Base-by-base conservation (phyloP, 2,329 filamentous ascomycete genomes). In the Fusarium sp. region DNA sequence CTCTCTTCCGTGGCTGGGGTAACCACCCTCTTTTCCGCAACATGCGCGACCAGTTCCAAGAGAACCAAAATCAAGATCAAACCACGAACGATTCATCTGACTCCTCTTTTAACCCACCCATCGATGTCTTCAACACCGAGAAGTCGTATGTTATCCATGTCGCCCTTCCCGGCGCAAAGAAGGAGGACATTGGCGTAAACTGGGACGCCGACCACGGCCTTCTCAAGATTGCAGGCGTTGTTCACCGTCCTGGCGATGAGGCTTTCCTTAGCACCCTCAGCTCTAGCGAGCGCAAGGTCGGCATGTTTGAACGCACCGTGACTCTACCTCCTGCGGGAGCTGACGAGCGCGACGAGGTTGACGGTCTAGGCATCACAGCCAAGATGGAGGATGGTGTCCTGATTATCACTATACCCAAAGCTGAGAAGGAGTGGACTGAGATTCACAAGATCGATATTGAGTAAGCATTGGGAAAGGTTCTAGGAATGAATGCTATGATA, bases 311-410 rank as follows among this genome's bases (percentile, higher is more conserved):
- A 81, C 86, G 92, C 63, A 89, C 87, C 75, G 84, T 97, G 50
- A 85, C 86, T 32, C 84, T 97, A 30, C 88, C 86, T 46, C 86
- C 80, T 45, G 78, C 59, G 17, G 82, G 77, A 14, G 73, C 72
- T 6, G 78, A 76, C 41, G 86, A 83, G 18, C 86, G 83, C 33
- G 89, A 90, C 11, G 85, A 87, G 69, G 83, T 96, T 18, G 91
- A 94, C 74, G 87, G 85, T 2, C 86, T 91, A 52, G 85, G 81
- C 27, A 95, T 96, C 76, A 87, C 85, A 5, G 93, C 93, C 5
- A 93, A 90, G 82, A 86, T 97, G 81, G 91, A 94, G 79, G 92
- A 96, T 77, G 93, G 93, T 8, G 83, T 97, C 2, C 80, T 97
- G 73, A 84, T 91, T 38, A 85, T 97, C n/a, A 90, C 88, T n/a